phyloP scores from a whole-genome alignment of 305 asterid genomes.

The Solanum hybrid region DNA sequence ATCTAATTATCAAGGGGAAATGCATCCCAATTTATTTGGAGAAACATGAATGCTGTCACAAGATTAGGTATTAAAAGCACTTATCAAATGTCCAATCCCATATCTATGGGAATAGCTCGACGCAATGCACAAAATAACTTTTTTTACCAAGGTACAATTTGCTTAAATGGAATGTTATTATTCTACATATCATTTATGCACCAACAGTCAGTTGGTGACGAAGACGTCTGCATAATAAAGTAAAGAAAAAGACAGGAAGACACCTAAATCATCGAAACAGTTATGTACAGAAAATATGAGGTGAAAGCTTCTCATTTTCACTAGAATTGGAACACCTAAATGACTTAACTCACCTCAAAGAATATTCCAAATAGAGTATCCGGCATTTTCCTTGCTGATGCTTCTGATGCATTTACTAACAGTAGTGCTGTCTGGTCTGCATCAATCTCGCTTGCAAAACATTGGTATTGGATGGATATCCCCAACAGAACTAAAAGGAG shows the following conservation, averaged over 20 bases:
- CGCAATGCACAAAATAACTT: neutral
- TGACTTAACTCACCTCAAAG: conserved; percentile 59
- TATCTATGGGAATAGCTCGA: neutral
- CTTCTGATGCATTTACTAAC: conserved; percentile 42
- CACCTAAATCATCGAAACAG: neutral
- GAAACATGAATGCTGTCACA: neutral
- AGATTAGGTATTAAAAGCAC: neutral
- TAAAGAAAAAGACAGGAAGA: neutral
- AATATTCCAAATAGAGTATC: conserved; percentile 69
- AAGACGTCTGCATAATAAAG: neutral
- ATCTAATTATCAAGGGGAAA: neutral
- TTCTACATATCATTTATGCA: neutral
- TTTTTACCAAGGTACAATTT: neutral
- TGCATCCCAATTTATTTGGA: neutral
- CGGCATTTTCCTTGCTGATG: conserved; percentile 46
- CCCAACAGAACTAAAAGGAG: conserved; percentile 30
- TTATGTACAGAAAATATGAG: neutral
- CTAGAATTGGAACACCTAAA: neutral
- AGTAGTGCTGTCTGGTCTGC: conserved; percentile 39
- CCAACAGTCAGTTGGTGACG: neutral
- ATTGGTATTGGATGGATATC: conserved; percentile 25
- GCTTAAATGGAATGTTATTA: neutral
- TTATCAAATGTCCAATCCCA: neutral
- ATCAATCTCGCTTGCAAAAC: conserved; percentile 34
- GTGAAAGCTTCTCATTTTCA: neutral